Evolutionary conservation across 2,329 filamentous ascomycete species (phyloP), one percentile per base, ranked within the genome.

Genomic region (Arthrobotrys sinensis): DNA sequence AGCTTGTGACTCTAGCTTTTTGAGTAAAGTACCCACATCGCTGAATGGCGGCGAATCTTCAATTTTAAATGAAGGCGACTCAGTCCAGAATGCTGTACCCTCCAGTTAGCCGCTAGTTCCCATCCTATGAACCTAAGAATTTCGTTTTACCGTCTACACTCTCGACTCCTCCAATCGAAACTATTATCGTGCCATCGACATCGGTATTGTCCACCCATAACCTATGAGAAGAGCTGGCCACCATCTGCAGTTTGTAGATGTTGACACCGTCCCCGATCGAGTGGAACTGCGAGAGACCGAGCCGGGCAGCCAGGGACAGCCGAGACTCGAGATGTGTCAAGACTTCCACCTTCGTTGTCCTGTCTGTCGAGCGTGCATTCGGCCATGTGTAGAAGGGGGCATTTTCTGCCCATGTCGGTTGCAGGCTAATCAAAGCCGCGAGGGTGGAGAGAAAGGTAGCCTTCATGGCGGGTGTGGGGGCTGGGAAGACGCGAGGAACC

Each of bases 251-350:
- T 19, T 78, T 78, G 62, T 78, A 72, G 11, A 78, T 50, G 16
- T 78, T 64, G 62, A 72, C 57, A 8, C 67, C 67, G 16, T 43
- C 60, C 2, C 75, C 75, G 52, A 78, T 67, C 36, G 67, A 64
- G 68, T 80, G 72, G 32, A 68, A 80, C 50, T 80, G 78, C 8
- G 78, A 80, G 53, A 80, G 67, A 7, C 72, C 78, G 19, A 80
- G 73, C 6, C 72, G 63, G 16, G 68, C 63, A 45, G 78, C 78
- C 40, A 80, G 71, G 34, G 70, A 50, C 19, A 75, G 55, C 38
- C 68, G 46, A 55, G 55, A 45, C 24, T 79, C 76, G 28, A 50
- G 28, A 34, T 73, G 69, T 32, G 76, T 65, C 36, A 79, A 40
- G 34, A 79, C 19, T 14, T 75, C 69, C 6, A 34, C 67, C 52